Conservation (phyloP, 768 basidiomycete species). For the Suillus decipiens region DNA sequence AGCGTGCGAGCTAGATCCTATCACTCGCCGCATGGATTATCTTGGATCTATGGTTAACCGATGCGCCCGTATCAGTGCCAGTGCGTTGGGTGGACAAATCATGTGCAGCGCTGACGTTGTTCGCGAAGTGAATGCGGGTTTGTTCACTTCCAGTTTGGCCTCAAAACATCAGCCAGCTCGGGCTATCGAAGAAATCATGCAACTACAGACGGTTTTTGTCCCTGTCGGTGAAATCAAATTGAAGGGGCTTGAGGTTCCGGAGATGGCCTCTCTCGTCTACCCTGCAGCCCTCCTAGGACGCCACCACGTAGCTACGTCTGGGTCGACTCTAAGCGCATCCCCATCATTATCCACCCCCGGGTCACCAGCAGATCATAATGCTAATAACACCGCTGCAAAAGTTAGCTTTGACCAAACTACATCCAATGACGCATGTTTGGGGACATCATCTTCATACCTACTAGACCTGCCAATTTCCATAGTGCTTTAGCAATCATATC, state of each 20-base stretch:
- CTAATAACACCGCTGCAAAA: background rate
- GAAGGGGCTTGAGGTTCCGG: slow-evolving; percentile 92
- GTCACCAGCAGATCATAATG: background rate
- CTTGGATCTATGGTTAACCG: slow-evolving; percentile 97
- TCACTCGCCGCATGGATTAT: slow-evolving; percentile 96
- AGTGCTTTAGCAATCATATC: background rate
- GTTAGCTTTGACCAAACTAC: background rate
- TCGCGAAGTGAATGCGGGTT: slow-evolving; percentile 69
- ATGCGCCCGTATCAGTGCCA: slow-evolving; percentile 78
- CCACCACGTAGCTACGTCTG: slow-evolving; percentile 50
- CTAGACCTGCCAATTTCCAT: background rate
- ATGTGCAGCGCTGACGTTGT: slow-evolving; percentile 88
- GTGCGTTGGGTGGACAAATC: slow-evolving; percentile 90
- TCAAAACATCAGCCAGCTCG: slow-evolving; percentile 61
- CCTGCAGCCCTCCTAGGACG: slow-evolving; percentile 74
- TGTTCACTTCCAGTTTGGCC: slow-evolving; percentile 53
- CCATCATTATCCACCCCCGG: background rate
- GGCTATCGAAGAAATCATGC: slow-evolving; percentile 73
- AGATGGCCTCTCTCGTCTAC: slow-evolving; percentile 83
- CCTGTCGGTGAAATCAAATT: slow-evolving; percentile 86
- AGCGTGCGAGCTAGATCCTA: slow-evolving; percentile 86
- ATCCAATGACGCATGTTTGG: background rate
- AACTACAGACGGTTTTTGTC: slow-evolving; percentile 54
- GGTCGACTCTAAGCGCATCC: slow-evolving; percentile 11
- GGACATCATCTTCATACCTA: background rate